Evolutionary conservation across 192 early-diverging fungal genomes (phyloP), one percentile per base, ranked within the genome.

Genomic region (Backusella liffmaniae): DNA sequence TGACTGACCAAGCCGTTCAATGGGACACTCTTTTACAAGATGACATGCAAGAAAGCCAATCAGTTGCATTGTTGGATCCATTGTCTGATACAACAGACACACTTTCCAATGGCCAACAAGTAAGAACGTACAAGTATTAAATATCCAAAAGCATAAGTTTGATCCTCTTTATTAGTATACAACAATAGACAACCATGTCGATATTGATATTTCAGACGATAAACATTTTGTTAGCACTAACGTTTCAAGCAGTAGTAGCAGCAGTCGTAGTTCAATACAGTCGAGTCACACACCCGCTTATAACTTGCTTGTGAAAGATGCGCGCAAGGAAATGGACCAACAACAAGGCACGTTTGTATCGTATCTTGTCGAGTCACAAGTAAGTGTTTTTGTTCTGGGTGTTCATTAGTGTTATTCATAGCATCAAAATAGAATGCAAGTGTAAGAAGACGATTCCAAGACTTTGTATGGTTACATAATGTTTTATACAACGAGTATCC

Each of bases 241-340:
- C 29, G 30, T 26, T 32, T 30, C 35, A 26, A 71, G 41, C 5
- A 42, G 59, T 21, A 74, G 41, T 2, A 35, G 51, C 6, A 44
- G 36, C 18, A 62, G 23, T 34, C 7, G 29, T 32, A 29, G 4
- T 16, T 46, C 21, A 6, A n/a, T 26, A 16, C 35, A 18, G 10
- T 16, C 36, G 21, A 69, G 21, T 1, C 15, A 34, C 37, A 8
- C 4, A 9, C 10, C 9, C 18, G 30, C 34, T 4, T 42, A 42
- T 44, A 21, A 62, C 5, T 88, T 98, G 34, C 85, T 87, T 3
- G 92, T 99, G 8, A 86, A 80, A 15, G 92, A 96, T 72, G 91
- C 97, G 34, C 88, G 93, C 69, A 99, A 97, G 83, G 94, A 98
- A 80, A 92, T 89, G 35, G 97, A 99, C 76, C 95, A 94, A 18